phyloP scores from a whole-genome alignment of 78 protist species.

The Speleostelium caveatum region DNA sequence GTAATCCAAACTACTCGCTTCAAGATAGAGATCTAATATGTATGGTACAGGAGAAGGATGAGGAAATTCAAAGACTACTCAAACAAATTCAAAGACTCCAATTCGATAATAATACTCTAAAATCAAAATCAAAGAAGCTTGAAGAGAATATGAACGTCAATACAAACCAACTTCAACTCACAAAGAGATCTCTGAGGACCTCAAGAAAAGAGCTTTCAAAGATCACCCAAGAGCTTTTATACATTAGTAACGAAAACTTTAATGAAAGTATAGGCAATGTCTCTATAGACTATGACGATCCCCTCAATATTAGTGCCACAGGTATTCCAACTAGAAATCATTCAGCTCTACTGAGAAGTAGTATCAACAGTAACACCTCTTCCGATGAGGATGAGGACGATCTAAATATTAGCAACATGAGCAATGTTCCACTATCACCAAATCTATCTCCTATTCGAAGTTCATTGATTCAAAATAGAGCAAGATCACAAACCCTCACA shows the following conservation, averaged over 20 bases:
- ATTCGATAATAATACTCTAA: constrained; percentile 19
- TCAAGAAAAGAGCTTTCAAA: constrained; percentile 29
- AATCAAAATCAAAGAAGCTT: constrained; percentile 17
- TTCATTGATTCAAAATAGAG: background rate
- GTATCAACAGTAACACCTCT: background rate
- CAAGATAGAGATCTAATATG: constrained; percentile 15
- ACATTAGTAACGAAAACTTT: constrained; percentile 46
- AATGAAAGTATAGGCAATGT: constrained; percentile 19
- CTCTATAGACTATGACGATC: background rate
- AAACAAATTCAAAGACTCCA: constrained; percentile 52
- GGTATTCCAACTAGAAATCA: no score
- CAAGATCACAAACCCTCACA: background rate
- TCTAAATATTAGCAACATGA: no score
- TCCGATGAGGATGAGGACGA: background rate
- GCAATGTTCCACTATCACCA: no score
- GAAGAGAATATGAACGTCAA: constrained; percentile 44
- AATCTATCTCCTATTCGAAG: background rate
- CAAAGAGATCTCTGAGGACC: constrained; percentile 20
- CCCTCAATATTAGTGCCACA: background rate
- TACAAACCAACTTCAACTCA: background rate
- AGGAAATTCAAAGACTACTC: background rate
- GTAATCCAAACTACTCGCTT: constrained; percentile 27
- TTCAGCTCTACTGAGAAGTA: background rate
- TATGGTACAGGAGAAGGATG: constrained; percentile 58
- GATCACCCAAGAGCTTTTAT: constrained; percentile 38